Conservation (phyloP, 73 alveolate genomes). For the Tetrahymena elliotti region DNA sequence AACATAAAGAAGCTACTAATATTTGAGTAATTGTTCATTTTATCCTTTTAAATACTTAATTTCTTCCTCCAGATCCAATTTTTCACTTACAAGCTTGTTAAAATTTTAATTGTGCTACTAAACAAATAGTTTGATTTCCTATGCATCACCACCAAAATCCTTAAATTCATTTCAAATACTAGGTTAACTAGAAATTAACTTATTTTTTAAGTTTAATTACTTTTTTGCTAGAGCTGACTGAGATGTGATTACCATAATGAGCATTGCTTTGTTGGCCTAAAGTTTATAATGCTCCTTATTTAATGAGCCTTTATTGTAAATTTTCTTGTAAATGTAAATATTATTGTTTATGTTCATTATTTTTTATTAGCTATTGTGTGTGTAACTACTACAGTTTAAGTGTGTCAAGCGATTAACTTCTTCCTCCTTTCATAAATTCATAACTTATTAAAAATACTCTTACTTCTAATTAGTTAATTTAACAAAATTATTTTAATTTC, state of each 20-base stretch:
- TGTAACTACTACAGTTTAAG: background rate
- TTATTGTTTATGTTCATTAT: background rate
- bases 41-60: background rate
- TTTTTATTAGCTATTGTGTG: background rate
- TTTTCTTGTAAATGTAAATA: background rate
- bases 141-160: background rate
- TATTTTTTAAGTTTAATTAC: background rate
- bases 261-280: background rate
- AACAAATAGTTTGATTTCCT: background rate
- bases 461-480: background rate
- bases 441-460: background rate
- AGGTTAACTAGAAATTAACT: background rate
- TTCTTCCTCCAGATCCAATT: background rate
- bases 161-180: background rate
- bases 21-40: background rate
- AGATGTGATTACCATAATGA: background rate
- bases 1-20: background rate
- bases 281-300: background rate
- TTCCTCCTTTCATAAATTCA: background rate
- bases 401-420: background rate
- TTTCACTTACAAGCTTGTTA: background rate
- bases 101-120: background rate
- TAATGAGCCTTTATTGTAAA: background rate
- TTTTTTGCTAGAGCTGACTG: background rate
- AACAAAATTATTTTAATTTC: background rate